Evolutionary conservation across 805 yeast species (phyloP), one percentile per base, ranked within the genome.

Genomic region (Myxozyma lipomycoides): DNA sequence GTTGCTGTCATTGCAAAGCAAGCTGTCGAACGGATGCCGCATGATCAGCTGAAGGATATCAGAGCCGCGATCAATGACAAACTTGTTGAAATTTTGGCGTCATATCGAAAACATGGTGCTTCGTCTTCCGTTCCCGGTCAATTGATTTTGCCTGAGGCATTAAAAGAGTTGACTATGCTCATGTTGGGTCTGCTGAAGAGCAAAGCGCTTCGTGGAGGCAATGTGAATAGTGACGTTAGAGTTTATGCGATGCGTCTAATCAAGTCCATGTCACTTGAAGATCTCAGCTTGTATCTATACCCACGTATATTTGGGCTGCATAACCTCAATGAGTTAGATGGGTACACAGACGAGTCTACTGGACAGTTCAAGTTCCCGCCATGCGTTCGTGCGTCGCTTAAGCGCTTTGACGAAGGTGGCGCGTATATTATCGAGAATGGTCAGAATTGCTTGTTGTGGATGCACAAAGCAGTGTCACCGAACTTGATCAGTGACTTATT

Each of bases 221-320:
- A 75, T 9, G 67, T 76, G 30, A 65, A 73, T 10, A 79, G 84
- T 25, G 96, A 93, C 65, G 63, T 77, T 1, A 76, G 95, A 49
- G 73, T 86, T 9, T 75, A 74, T 51, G 78, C 78, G 43, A 70
- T 77, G 45, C 74, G 72, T 52, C 68, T 72, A 41, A 70, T 87
- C 63, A 71, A 77, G 59, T 69, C 75, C 4, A 71, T 78, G 65
- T 77, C 84, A 2, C 64, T 83, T 15, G 80, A 78, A 21, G 74
- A 74, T 45, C 70, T 90, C 19, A 70, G 81, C 21, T 77, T 77
- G 52, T 81, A 79, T 55, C 72, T 93, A 35, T 93, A 90, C 62
- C 98, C 98, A 1, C 81, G 84, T 9, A 71, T 91, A 49, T 73
- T 85, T 28, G 86, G 85, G 36, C 66, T 91, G 23, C 95, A 89